Percentiles rank a stretch among this genome's conserved stretches.
Conservation (phyloP, 805 yeast species). For the Cyberlindnera xishuangbannaensis region DNA sequence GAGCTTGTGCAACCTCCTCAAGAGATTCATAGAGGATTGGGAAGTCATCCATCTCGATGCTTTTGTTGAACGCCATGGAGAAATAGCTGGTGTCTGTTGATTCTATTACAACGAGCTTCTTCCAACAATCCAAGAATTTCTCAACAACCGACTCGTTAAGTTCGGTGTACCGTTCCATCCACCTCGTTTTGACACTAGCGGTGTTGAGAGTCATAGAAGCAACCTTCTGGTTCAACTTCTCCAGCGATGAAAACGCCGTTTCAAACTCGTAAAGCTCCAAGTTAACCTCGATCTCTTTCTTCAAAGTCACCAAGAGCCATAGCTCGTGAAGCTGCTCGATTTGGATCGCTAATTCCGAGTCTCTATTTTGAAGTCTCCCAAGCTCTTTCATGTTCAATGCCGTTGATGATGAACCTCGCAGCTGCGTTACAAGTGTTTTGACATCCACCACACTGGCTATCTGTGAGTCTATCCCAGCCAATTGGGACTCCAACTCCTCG, state of each 20-base stretch:
- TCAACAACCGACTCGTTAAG: constrained; percentile 5
- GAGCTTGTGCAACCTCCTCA: constrained; percentile 7
- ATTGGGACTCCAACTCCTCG: too few species aligned
- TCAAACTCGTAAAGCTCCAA: constrained; percentile 22
- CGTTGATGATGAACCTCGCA: too few species aligned
- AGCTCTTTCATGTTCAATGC: constrained; percentile 13
- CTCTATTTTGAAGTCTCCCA: constrained; percentile 17
- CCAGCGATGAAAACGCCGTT: constrained; percentile 17
- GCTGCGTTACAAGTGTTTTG: too few species aligned
- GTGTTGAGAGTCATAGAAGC: constrained; percentile 5
- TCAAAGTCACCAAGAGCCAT: constrained; percentile 20
- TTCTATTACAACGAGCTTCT: constrained; percentile 7
- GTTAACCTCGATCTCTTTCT: constrained; percentile 22
- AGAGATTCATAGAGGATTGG: constrained; percentile 12
- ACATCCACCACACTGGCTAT: too few species aligned
- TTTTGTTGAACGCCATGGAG: constrained; percentile 13
- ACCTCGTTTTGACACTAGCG: constrained; percentile 5
- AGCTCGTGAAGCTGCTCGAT: constrained; percentile 18
- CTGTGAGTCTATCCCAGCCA: too few species aligned
- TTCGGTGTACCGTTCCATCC: constrained; percentile 6
- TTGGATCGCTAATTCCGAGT: constrained; percentile 14
- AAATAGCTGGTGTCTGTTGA: too few species aligned
- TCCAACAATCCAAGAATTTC: constrained; percentile 13
- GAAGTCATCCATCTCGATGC: constrained; percentile 18
- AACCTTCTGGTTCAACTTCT: constrained; percentile 15